phyloP scores from a whole-genome alignment of 169 alveolate genomes.

The Plasmodium relictum region DNA sequence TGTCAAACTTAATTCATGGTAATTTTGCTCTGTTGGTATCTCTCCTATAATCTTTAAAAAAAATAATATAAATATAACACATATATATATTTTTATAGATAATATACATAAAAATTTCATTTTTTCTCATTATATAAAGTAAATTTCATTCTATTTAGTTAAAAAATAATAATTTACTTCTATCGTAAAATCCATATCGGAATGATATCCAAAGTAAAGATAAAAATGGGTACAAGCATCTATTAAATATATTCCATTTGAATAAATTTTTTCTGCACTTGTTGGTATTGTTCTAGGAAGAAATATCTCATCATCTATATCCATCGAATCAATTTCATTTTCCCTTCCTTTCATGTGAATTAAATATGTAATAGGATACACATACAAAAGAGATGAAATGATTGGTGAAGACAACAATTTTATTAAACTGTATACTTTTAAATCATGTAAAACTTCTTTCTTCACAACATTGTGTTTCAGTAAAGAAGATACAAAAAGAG shows the following conservation, averaged over 20 bases:
- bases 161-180: no score
- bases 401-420: conserved; percentile 66
- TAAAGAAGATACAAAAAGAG: conserved; percentile 82
- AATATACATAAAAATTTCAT: neutral
- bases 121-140: neutral
- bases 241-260: conserved; percentile 88
- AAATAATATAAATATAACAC: neutral
- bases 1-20: conserved; percentile 36
- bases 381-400: conserved; percentile 73
- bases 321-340: conserved; percentile 66
- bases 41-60: conserved; percentile 56
- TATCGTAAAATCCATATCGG: conserved; percentile 45
- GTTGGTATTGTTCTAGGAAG: conserved; percentile 82
- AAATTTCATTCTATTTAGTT: no score
- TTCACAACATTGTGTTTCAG: conserved; percentile 81
- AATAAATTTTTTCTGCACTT: conserved; percentile 81
- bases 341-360: conserved; percentile 55
- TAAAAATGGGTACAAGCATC: conserved; percentile 86
- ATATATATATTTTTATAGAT: neutral
- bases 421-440: conserved; percentile 55
- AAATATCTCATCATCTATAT: conserved; percentile 72
- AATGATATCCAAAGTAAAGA: conserved; percentile 87
- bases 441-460: conserved; percentile 47
- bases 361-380: conserved; percentile 78
- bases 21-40: conserved; percentile 59